Percentiles rank a stretch among this genome's conserved stretches.
These are phyloP conservation scores for Cyberlindnera veronae DNA, from an alignment of 805 yeast species.

Conservation along the genomic window DNA sequence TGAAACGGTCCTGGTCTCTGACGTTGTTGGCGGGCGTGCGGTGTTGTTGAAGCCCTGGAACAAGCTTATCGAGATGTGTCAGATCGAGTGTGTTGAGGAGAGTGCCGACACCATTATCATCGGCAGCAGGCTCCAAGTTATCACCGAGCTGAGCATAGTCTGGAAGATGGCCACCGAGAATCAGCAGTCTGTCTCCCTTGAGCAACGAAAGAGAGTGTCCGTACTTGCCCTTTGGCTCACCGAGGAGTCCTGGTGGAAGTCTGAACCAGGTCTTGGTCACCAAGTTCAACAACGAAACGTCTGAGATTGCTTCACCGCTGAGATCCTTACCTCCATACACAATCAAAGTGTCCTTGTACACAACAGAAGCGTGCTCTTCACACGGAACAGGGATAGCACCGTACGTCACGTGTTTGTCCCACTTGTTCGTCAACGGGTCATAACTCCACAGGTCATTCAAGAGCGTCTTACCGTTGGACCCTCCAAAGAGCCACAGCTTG, in stretches of 20 bases:
- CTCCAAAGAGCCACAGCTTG: slow-evolving; percentile 87
- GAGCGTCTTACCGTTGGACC: slow-evolving; percentile 71
- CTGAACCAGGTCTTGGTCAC: slow-evolving; percentile 70
- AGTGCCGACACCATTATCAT: slow-evolving; percentile 53
- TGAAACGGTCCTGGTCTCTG: slow-evolving; percentile 18
- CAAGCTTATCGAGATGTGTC: slow-evolving; percentile 30
- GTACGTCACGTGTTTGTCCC: slow-evolving; percentile 69
- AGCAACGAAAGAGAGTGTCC: slow-evolving; percentile 85
- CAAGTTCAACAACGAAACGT: slow-evolving; percentile 73
- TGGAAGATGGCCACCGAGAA: slow-evolving; percentile 90
- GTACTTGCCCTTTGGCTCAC: slow-evolving; percentile 73
- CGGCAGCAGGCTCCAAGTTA: slow-evolving; percentile 50
- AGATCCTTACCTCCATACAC: slow-evolving; percentile 87
- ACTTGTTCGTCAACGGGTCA: slow-evolving; percentile 62
- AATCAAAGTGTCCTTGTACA: slow-evolving; percentile 74
- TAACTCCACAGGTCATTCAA: slow-evolving; percentile 77
- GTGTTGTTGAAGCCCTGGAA: slow-evolving; percentile 35
- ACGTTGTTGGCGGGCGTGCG: slow-evolving; percentile 32
- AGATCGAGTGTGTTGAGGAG: slow-evolving; percentile 64
- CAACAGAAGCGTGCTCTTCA: slow-evolving; percentile 86
- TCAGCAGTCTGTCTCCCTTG: slow-evolving; percentile 61
- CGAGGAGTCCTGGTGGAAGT: slow-evolving; percentile 44
- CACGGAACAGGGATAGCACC: slow-evolving; percentile 76
- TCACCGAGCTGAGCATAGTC: slow-evolving; percentile 55
- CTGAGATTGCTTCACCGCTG: slow-evolving; percentile 63